Conservation (phyloP, 2,329 filamentous ascomycete genomes). For the Fusarium sp. region DNA sequence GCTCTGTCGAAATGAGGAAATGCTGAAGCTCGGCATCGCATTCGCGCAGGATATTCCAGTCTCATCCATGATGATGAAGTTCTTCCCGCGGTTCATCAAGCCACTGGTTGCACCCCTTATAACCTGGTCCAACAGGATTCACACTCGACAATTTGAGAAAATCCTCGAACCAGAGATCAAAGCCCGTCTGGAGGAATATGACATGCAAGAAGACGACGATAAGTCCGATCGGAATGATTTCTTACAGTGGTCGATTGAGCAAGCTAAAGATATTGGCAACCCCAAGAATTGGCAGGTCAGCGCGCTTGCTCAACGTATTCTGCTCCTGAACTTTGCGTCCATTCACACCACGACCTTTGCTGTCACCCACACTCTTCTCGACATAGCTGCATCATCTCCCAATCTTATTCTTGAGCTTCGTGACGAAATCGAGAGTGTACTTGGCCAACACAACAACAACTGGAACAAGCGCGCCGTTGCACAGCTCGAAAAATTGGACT, state of each 20-base stretch:
- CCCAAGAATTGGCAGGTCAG: conserved; percentile 12
- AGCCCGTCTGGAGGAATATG: neutral
- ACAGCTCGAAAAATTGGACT: conserved; percentile 15
- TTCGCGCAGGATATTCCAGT: conserved; percentile 12
- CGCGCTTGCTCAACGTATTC: conserved; percentile 2
- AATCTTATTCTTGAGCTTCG: conserved; percentile 1
- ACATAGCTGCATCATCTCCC: conserved; percentile 1
- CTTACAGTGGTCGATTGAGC: conserved; percentile 6
- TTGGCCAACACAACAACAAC: fast-evolving
- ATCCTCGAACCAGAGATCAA: conserved; percentile 12
- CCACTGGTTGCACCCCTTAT: conserved; percentile 5
- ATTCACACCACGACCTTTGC: conserved; percentile 20
- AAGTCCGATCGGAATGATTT: neutral
- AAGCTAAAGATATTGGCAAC: conserved; percentile 7
- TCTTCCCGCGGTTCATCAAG: neutral
- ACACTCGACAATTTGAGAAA: conserved; percentile 4
- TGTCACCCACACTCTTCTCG: conserved; percentile 6
- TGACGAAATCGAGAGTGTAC: neutral
- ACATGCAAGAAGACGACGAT: neutral
- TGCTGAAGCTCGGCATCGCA: conserved; percentile 1
- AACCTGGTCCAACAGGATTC: conserved; percentile 2
- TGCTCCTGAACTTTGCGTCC: conserved; percentile 11
- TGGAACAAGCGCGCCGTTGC: conserved; percentile 9
- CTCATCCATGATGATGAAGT: neutral
- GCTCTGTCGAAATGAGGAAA: conserved; percentile 1